phyloP scores from a whole-genome alignment of 2,329 filamentous ascomycete genomes.

The Exserohilum turcica region DNA sequence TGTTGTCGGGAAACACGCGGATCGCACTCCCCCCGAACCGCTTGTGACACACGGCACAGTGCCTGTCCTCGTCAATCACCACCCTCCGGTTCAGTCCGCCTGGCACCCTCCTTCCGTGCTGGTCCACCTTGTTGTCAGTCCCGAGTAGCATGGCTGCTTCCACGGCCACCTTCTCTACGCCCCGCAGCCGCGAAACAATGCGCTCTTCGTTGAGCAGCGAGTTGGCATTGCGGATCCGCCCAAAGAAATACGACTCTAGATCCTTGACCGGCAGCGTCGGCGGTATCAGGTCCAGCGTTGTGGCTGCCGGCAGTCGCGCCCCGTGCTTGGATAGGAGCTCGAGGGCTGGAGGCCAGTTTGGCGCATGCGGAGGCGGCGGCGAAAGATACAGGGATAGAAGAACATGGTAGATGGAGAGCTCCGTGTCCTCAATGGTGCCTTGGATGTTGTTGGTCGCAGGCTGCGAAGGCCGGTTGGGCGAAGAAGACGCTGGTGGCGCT shows the following conservation, averaged over 20 bases:
- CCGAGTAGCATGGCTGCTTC: conserved; percentile 77
- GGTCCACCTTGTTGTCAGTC: conserved; percentile 62
- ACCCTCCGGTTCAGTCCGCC: conserved; percentile 70
- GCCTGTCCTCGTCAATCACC: conserved; percentile 81
- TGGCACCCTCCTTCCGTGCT: conserved; percentile 55
- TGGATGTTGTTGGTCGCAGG: not conserved
- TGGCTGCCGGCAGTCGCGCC: conserved; percentile 83
- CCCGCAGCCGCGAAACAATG: conserved; percentile 76
- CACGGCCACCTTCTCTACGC: conserved; percentile 76
- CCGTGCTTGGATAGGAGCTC: conserved; percentile 90
- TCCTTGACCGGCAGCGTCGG: conserved; percentile 76
- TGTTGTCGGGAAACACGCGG: conserved; percentile 77
- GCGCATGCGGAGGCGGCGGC: conserved; percentile 73
- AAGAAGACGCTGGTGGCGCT: conserved; percentile 33
- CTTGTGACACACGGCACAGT: conserved; percentile 93
- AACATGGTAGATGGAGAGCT: conserved; percentile 86
- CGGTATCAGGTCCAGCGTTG: conserved; percentile 85
- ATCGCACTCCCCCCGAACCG: conserved; percentile 89
- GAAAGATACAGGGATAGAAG: conserved; percentile 87
- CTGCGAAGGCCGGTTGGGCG: conserved; percentile 39
- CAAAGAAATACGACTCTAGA: conserved; percentile 88
- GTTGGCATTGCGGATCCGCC: conserved; percentile 85
- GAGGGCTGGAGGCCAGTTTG: conserved; percentile 78
- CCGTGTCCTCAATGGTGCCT: conserved; percentile 58
- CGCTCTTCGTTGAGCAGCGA: conserved; percentile 79